A percentile compares a stretch with the other conserved stretches of the same genome.
Evolutionary conservation across 768 basidiomycete genomes (phyloP).

Genomic region (Suillus paluster): DNA sequence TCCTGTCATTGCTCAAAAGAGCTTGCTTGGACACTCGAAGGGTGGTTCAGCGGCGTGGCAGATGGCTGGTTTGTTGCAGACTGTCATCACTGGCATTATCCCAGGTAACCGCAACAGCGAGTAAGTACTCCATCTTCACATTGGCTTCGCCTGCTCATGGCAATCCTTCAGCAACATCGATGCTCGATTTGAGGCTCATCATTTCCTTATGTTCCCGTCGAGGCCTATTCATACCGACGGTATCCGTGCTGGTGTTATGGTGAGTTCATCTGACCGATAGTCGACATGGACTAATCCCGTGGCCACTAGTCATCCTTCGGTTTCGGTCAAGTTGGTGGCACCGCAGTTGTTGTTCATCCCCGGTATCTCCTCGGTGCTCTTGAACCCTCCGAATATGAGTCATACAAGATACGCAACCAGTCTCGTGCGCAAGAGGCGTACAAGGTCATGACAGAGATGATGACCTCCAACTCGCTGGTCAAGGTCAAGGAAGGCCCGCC

Average conservation of each 20-base stretch:
- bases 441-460: constrained; percentile 94
- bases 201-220: constrained; percentile 96
- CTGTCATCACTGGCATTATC: constrained; percentile 81
- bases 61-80: constrained; percentile 89
- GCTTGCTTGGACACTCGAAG: constrained; percentile 95
- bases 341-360: constrained; percentile 86
- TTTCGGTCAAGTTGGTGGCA: constrained; percentile 98
- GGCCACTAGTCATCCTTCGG: constrained; percentile 83
- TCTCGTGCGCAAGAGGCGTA: constrained; percentile 73
- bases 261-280: constrained; percentile 35
- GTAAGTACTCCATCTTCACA: constrained; percentile 52
- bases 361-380: constrained; percentile 88
- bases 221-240: constrained; percentile 95
- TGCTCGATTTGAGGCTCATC: constrained; percentile 86
- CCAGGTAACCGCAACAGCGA: constrained; percentile 97
- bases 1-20: constrained; percentile 97
- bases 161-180: constrained; percentile 78
- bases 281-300: background rate
- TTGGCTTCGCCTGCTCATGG: constrained; percentile 1
- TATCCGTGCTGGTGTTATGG: constrained; percentile 87
- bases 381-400: constrained; percentile 74
- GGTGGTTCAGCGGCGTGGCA: constrained; percentile 99
- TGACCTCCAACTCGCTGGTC: constrained; percentile 92
- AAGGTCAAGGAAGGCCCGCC: constrained; percentile 95
- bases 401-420: constrained; percentile 74